Evolutionary conservation across 441 rosid genomes (phyloP), one percentile per base, ranked within the genome.

Genomic region (Croton setiger): DNA sequence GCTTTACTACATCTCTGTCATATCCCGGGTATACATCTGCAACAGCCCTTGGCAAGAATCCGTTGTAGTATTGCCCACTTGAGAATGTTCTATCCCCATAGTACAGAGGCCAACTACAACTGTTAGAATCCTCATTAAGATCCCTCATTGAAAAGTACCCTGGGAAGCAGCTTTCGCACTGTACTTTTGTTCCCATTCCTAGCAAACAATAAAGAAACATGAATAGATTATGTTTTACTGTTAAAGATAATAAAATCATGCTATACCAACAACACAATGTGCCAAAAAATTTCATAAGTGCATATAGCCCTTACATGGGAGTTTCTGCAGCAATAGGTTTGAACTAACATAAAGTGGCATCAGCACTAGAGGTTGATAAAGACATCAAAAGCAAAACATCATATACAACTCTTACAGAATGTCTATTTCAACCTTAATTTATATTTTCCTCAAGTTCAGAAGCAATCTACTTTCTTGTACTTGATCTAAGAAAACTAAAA

Each of bases 121-220:
- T 75, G 74, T 84, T 90, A 64, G 91, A 87, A 64, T 96, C 92
- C 73, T 89, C 88, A 72, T 86, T 88, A 64, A 86, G 88, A 84
- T 91, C 96, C 84, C 93, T 84, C 96, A 93, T 91, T 79, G 90
- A 83, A 80, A 78, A 81, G 82, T 80, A 82, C 76, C 86, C 87
- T 53, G 83, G 82, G 67, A 84, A 78, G 83, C 74, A 78, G 82
- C 92, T 83, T 81, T 93, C 89, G 72, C 79, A 72, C 72, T 87
- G 91, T 64, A 88, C 90, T 81, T 87, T 87, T 84, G 96, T 84
- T 86, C 95, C 96, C 96, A 90, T 90, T 74, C 88, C 97, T 94
- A 63, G 75, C 68, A 83, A 72, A 35, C 66, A 74, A 68, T 56
- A 1, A 62, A 71, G 60, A 71, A 72, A 56, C 20, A 53, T 57